Conservation (phyloP, 106 monocot genomes). For the Acorus calamus region DNA sequence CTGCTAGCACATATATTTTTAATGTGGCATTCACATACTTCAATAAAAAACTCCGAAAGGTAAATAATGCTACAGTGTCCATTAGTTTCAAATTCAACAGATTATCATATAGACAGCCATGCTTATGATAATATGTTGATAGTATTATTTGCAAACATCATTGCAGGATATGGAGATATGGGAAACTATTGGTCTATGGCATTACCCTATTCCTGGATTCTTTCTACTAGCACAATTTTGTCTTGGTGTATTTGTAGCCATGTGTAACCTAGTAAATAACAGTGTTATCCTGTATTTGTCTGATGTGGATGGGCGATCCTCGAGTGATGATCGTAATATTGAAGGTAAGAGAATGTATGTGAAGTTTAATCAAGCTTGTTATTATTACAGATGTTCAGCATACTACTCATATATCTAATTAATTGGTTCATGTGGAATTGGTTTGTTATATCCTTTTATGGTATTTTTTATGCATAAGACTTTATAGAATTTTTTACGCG, state of each 20-base stretch:
- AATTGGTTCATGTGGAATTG: too few species aligned
- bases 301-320: constrained; percentile 31
- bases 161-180: constrained; percentile 93
- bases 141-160: not conserved
- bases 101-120: too few species aligned
- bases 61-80: constrained; percentile 7
- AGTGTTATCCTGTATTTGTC: constrained; percentile 70
- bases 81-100: too few species aligned
- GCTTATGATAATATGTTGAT: too few species aligned
- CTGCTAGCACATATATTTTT: constrained; percentile 83
- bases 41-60: constrained; percentile 79
- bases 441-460: too few species aligned
- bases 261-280: constrained; percentile 90
- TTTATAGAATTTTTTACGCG: too few species aligned
- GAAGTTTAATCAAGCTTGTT: too few species aligned
- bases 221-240: constrained; percentile 89
- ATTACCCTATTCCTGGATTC: constrained; percentile 83
- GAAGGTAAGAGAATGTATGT: constrained; percentile 40
- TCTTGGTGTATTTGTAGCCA: constrained; percentile 78
- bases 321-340: constrained; percentile 28
- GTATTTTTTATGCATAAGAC: too few species aligned
- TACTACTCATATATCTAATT: too few species aligned
- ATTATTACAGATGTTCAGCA: too few species aligned
- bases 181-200: constrained; percentile 99
- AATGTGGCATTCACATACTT: constrained; percentile 90